These are phyloP conservation scores for Phialophora macrospora DNA, from an alignment of 2,329 filamentous ascomycete genomes.

Conservation along the genomic window DNA sequence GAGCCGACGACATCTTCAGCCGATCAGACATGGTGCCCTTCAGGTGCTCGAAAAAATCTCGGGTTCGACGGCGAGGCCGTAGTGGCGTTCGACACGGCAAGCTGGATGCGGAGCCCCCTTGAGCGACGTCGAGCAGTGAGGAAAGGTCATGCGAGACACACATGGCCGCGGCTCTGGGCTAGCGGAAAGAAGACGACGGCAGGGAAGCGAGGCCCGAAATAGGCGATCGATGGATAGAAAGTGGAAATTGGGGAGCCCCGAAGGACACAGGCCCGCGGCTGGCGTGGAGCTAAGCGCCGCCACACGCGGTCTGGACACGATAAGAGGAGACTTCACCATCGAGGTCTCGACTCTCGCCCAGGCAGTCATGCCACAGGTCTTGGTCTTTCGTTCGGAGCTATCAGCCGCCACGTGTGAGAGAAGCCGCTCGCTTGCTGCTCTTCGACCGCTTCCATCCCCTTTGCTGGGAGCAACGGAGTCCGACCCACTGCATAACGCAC, in stretches of 20 bases:
- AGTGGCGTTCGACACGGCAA: constrained; percentile 10
- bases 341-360: neutral
- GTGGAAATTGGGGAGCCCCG: constrained; percentile 11
- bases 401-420: constrained; percentile 12
- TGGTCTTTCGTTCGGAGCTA: neutral
- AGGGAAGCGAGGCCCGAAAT: neutral
- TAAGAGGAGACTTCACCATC: neutral
- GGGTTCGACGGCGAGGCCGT: constrained; percentile 11
- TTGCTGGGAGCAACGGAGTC: neutral
- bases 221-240: neutral
- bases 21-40: neutral
- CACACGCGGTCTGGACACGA: neutral
- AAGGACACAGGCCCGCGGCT: neutral
- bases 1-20: neutral
- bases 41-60: neutral
- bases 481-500: neutral
- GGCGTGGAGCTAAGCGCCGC: neutral
- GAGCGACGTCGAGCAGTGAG: neutral
- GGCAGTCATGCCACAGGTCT: neutral
- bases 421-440: neutral
- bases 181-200: neutral
- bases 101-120: constrained; percentile 13
- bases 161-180: neutral
- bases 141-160: constrained; percentile 7
- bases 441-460: neutral